Conservation (phyloP, 2,329 filamentous ascomycete genomes). For the Beauveria medogensis region DNA sequence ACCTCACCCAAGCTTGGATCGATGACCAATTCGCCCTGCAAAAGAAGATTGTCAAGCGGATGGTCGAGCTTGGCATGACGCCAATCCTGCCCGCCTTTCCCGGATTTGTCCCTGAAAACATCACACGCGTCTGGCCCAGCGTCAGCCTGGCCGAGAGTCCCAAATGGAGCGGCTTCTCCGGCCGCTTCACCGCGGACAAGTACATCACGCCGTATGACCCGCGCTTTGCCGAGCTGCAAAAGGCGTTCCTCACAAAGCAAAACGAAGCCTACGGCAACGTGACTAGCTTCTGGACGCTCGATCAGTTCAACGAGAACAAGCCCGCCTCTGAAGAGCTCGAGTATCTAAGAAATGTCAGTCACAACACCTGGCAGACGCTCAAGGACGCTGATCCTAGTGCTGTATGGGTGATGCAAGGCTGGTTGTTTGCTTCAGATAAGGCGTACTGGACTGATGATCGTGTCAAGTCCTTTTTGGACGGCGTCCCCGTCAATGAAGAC, state of each 20-base stretch:
- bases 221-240: conserved; percentile 34
- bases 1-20: conserved; percentile 37
- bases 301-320: conserved; percentile 45
- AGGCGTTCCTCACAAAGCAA: conserved; percentile 38
- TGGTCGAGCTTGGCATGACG: conserved; percentile 45
- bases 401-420: conserved; percentile 42
- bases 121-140: conserved; percentile 32
- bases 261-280: conserved; percentile 38
- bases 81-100: conserved; percentile 43
- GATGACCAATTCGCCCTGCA: conserved; percentile 39
- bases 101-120: conserved; percentile 38
- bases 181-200: conserved; percentile 35
- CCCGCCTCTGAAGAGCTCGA: conserved; percentile 35
- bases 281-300: conserved; percentile 40
- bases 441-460: conserved; percentile 33
- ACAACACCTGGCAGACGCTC: conserved; percentile 32
- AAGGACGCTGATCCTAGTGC: conserved; percentile 36
- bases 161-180: conserved; percentile 33
- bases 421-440: conserved; percentile 35
- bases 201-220: conserved; percentile 40
- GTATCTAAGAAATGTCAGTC: conserved; percentile 33
- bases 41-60: conserved; percentile 38
- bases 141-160: conserved; percentile 35
- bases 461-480: conserved; percentile 37
- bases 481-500: conserved; percentile 31